Evolutionary conservation across 768 basidiomycete genomes (phyloP).

Genomic region (Austroboletus festivus): DNA sequence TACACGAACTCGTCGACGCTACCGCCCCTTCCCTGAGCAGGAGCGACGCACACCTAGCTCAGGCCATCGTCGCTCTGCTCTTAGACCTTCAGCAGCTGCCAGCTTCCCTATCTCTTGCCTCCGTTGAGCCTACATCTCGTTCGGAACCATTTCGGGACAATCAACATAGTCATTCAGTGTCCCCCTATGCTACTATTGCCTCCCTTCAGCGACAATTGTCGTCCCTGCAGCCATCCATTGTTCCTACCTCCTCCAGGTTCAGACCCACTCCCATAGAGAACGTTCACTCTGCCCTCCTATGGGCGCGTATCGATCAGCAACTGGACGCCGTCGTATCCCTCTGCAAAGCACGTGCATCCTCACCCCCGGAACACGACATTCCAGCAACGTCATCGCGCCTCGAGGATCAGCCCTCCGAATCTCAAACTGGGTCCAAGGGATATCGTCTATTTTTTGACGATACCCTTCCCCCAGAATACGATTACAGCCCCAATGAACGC

Average conservation of each 20-base stretch:
- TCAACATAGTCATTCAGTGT: neutral
- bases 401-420: conserved; percentile 34
- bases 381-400: conserved; percentile 18
- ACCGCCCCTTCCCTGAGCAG: conserved; percentile 42
- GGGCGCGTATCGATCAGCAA: conserved; percentile 71
- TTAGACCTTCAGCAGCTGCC: conserved; percentile 66
- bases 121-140: conserved; percentile 12
- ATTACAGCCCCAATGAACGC: conserved; percentile 26
- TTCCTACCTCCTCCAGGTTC: conserved; percentile 7
- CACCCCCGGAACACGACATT: conserved; percentile 6
- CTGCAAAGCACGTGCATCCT: conserved; percentile 54
- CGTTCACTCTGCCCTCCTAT: conserved; percentile 65
- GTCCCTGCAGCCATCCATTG: conserved; percentile 50
- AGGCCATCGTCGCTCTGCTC: conserved; percentile 66
- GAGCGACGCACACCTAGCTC: conserved; percentile 61
- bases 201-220: conserved; percentile 66
- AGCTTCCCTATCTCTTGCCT: conserved; percentile 16
- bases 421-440: conserved; percentile 11
- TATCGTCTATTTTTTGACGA: conserved; percentile 16
- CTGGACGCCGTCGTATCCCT: conserved; percentile 66
- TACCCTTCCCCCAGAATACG: conserved; percentile 56
- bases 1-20: conserved; percentile 50
- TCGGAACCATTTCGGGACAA: conserved; percentile 6
- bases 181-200: conserved; percentile 46
- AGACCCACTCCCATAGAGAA: conserved; percentile 40